Evolutionary conservation across 371 early-diverging fungal genomes (phyloP).

Genomic region (Coemansia sp.): DNA sequence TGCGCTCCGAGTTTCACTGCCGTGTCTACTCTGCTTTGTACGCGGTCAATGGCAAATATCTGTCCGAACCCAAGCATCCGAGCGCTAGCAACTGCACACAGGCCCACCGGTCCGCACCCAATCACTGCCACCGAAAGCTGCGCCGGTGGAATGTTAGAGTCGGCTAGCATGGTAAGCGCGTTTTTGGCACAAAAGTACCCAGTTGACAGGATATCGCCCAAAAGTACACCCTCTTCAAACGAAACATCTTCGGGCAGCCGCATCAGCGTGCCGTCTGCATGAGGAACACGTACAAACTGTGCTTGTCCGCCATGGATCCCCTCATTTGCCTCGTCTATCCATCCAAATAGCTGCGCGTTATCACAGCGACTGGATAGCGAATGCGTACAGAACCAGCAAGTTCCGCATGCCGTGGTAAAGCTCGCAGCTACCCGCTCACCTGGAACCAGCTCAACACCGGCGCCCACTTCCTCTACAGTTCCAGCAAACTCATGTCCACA

Average conservation of each 20-base stretch:
- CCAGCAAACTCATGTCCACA: slow-evolving; percentile 57
- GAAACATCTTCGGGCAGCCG: slow-evolving; percentile 27
- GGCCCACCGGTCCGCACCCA: slow-evolving; percentile 52
- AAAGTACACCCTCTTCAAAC: slow-evolving; percentile 44
- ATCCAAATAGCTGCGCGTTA: slow-evolving; percentile 34
- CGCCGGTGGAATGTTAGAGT: slow-evolving; percentile 12
- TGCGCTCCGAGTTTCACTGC: slow-evolving; percentile 42
- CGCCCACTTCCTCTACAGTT: slow-evolving; percentile 52
- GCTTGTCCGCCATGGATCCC: slow-evolving; percentile 53
- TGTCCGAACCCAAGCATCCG: slow-evolving; percentile 32
- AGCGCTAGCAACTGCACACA: slow-evolving; percentile 46
- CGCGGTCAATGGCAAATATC: slow-evolving; percentile 46
- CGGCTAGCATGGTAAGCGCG: slow-evolving; percentile 35
- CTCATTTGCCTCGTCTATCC: slow-evolving; percentile 20
- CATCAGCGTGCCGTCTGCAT: slow-evolving; percentile 44
- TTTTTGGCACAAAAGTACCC: slow-evolving; percentile 52
- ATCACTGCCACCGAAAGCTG: slow-evolving; percentile 41
- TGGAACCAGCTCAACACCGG: slow-evolving; percentile 35
- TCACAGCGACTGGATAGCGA: slow-evolving; percentile 30
- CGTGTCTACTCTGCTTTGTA: slow-evolving; percentile 35
- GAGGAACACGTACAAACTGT: slow-evolving; percentile 50
- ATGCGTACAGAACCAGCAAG: slow-evolving; percentile 37
- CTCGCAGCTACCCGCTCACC: slow-evolving; percentile 39
- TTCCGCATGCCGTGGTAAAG: slow-evolving; percentile 38
- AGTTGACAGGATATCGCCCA: slow-evolving; percentile 51